phyloP scores from a whole-genome alignment of 192 early-diverging fungal species.

The Coemansia sp. region DNA sequence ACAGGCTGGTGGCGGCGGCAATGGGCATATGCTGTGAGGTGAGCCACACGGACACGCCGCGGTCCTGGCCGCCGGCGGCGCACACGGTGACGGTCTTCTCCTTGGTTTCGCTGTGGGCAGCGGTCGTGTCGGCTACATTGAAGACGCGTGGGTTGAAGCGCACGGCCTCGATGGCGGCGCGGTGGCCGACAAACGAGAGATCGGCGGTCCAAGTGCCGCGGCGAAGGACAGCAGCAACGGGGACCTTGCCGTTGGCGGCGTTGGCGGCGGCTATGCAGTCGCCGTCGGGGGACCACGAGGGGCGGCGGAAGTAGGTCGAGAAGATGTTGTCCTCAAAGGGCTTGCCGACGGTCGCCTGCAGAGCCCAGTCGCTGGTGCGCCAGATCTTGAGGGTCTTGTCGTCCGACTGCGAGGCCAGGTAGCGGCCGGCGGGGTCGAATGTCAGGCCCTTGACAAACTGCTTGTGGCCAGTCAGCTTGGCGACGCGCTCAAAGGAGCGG shows the following conservation, averaged over 20 bases:
- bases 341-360: constrained; percentile 66
- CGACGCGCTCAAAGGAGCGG: constrained; percentile 66
- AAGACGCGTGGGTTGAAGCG: constrained; percentile 86
- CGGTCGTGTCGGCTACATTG: constrained; percentile 21
- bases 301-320: constrained; percentile 83
- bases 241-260: constrained; percentile 74
- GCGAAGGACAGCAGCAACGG: constrained; percentile 75
- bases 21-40: constrained; percentile 70
- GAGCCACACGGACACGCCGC: constrained; percentile 83
- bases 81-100: constrained; percentile 53
- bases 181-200: constrained; percentile 84
- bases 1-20: constrained; percentile 67
- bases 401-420: constrained; percentile 89
- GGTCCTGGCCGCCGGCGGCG: constrained; percentile 89
- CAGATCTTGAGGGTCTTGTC: constrained; percentile 86
- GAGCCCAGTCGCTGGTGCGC: constrained; percentile 81
- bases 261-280: constrained; percentile 85
- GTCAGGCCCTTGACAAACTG: constrained; percentile 96
- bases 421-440: constrained; percentile 95
- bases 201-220: constrained; percentile 75
- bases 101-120: background rate
- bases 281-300: constrained; percentile 98
- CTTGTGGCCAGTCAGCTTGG: constrained; percentile 62
- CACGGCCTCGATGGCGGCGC: constrained; percentile 81
- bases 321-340: constrained; percentile 77